Conservation (phyloP, 2,329 filamentous ascomycete species). For the Blumeria graminis region DNA sequence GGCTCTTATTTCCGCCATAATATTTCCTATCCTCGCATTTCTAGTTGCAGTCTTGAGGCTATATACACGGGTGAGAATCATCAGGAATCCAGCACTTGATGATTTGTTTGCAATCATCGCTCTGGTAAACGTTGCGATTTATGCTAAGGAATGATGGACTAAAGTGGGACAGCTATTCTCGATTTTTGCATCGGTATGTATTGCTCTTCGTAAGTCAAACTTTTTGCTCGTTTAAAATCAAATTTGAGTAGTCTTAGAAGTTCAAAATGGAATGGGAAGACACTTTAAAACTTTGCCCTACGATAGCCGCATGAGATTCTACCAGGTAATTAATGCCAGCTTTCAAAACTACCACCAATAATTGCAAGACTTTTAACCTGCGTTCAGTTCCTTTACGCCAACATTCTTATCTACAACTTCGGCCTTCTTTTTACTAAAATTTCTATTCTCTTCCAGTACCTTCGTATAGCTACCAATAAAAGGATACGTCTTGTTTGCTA, state of each 20-base stretch:
- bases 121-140: not conserved
- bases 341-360: not conserved
- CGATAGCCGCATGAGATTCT: not conserved
- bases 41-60: conserved; percentile 1
- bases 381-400: not conserved
- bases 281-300: conserved; percentile 1
- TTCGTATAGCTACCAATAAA: conserved; percentile 1
- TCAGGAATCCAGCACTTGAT: conserved; percentile 2
- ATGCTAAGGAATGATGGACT: not conserved
- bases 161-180: conserved; percentile 1
- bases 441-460: conserved; percentile 4
- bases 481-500: conserved; percentile 1
- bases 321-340: not conserved
- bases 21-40: conserved; percentile 1
- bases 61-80: conserved; percentile 2
- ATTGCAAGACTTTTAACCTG: not conserved
- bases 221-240: not conserved
- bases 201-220: not conserved
- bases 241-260: not conserved
- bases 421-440: conserved; percentile 4
- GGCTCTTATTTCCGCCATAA: conserved; percentile 1
- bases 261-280: conserved; percentile 3
- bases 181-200: conserved; percentile 2
- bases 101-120: conserved; percentile 1
- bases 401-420: conserved; percentile 4